Evolutionary conservation across 306 rosid genomes (phyloP), one percentile per base, ranked within the genome.

Genomic region (Purshia tridentata): DNA sequence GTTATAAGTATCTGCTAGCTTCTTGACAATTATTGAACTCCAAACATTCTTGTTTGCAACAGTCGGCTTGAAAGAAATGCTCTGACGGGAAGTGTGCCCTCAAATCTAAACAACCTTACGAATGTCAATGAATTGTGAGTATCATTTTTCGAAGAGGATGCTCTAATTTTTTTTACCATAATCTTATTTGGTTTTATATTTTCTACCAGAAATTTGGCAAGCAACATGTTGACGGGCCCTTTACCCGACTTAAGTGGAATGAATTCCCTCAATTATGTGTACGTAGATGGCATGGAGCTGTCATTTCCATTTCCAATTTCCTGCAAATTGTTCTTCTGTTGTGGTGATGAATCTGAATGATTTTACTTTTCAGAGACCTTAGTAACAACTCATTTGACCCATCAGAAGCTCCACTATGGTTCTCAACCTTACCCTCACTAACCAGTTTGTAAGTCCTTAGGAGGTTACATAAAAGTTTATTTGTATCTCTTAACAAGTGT

Each of bases 41-140:
- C 65, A 44, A 22, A 70, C 48, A 15, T 73, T 76, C 61, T 46
- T 37, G 75, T 72, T 62, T 77, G 72, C 50, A 55, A 80, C 89
- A 93, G 98, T 5, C 96, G 94, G 75, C 97, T 93, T 18, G 88
- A 91, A 78, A 81, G 88, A 80, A 93, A 93, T 80, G 73, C 46
- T 56, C 82, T 93, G 56, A 49, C 80, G 3, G 98, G 94, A 76
- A 76, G 53, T 29, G 90, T 91, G 59, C 97, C 98, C 18, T 55
- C 90, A 61, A 75, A 89, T 85, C 87, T 93, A 81, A 88, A 72
- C 71, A 85, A 91, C 82, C 91, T 93, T 73, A 79, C 81, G 18
- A 76, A 77, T 79, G 44, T 93, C 82, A 81, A 80, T 65, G 94
- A 88, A 88, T 67, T 93, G 98, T 91, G 79, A 70, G 98, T 85